Conservation (phyloP, 805 yeast genomes). For the Lachancea fermentati region DNA sequence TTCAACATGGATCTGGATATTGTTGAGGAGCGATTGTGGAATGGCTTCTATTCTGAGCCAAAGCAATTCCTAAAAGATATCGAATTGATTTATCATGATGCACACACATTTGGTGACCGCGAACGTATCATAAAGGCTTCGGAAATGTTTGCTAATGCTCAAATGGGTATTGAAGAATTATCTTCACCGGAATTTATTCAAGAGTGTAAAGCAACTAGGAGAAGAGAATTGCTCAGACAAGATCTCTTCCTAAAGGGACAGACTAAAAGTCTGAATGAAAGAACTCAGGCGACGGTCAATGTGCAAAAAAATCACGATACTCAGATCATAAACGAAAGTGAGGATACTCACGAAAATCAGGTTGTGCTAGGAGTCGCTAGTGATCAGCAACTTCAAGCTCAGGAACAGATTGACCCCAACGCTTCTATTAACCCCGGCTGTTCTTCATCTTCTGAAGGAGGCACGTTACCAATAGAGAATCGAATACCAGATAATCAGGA, state of each 20-base stretch:
- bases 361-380: no score
- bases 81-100: slow-evolving; percentile 76
- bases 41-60: slow-evolving; percentile 91
- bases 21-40: slow-evolving; percentile 93
- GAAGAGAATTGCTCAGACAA: slow-evolving; percentile 56
- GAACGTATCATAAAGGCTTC: slow-evolving; percentile 77
- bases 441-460: no score
- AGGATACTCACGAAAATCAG: no score
- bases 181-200: slow-evolving; percentile 62
- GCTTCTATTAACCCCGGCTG: no score
- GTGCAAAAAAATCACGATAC: no score
- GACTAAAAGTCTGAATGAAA: slow-evolving; percentile 1
- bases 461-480: no score
- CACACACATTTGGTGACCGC: slow-evolving; percentile 69
- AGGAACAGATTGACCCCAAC: no score
- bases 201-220: slow-evolving; percentile 70
- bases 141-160: slow-evolving; percentile 95
- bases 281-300: no score
- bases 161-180: slow-evolving; percentile 90
- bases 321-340: no score
- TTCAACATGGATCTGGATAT: slow-evolving; percentile 91
- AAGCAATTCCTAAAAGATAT: slow-evolving; percentile 82
- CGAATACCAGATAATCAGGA: no score
- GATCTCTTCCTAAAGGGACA: slow-evolving; percentile 31
- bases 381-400: no score